Evolutionary conservation across 768 basidiomycete genomes (phyloP), one percentile per base, ranked within the genome.

Genomic region (Lentinula sp.): DNA sequence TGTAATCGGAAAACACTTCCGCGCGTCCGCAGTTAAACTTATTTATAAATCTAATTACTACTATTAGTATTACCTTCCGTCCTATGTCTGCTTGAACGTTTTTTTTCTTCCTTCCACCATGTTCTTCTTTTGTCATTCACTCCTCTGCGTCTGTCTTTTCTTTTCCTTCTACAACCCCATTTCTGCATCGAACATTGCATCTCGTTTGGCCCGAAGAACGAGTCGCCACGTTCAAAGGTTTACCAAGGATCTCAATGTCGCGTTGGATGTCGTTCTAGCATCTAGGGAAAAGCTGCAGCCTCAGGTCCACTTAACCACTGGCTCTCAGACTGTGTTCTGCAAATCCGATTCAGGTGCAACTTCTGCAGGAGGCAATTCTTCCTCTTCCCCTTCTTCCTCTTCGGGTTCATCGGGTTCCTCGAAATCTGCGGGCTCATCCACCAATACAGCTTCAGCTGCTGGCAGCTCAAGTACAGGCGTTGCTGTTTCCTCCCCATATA

Each of bases 401-500:
- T 36, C 32, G 8, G 35, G 35, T 36, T 20, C 49, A 2, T 50
- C 55, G 41, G 45, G 43, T 16, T 57, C 56, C 20, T 59, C 57
- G 35, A 36, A 16, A 6, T 46, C 56, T 32, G 13, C 28, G 8
- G 56, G 42, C 6, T 46, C 56, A 9, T 46, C 57, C 33, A 59
- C 57, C 16, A 20, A 49, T 9, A 59, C 57, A 13, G 57, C 57
- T 9, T 56, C 55, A 23, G 39, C 55, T 42, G 33, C 37, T 10
- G 57, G 20, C 41, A 37, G 33, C 37, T 36, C 57, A 20, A 46
- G 45, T n/a, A 59, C 57, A n/a, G 48, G 45, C 35, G 43, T 50
- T 12, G 57, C 57, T 37, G 60, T 77, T 4, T 70, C 78, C 42
- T 85, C 85, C 2, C 76, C 80, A 18, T 88, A 85, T 86, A 82